phyloP scores from a whole-genome alignment of 345 rosid species.

The Populus ilicifolia region DNA sequence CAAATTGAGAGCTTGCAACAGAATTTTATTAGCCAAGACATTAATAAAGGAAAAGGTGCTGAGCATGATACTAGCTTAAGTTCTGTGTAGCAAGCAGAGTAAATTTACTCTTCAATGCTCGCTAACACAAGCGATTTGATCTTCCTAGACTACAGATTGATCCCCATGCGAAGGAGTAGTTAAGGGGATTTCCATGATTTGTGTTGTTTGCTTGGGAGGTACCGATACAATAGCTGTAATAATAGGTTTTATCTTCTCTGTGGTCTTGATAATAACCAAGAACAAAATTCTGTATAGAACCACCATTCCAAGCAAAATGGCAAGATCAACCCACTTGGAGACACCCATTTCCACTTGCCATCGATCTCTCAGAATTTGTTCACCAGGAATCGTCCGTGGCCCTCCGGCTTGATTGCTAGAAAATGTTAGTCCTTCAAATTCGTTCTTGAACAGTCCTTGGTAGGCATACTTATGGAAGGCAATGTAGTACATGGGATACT shows the following conservation, averaged over 20 bases:
- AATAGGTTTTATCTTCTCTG: conserved; percentile 29
- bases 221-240: not conserved
- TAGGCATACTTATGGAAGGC: conserved; percentile 24
- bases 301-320: conserved; percentile 40
- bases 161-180: conserved; percentile 8
- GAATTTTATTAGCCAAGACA: too few relatives aligned
- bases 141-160: too few relatives aligned
- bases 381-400: conserved; percentile 10
- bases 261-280: conserved; percentile 24
- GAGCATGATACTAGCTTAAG: too few relatives aligned
- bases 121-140: not conserved
- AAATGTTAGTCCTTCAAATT: conserved; percentile 39
- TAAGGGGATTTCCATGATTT: conserved; percentile 7
- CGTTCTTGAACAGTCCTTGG: conserved; percentile 19
- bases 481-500: conserved; percentile 44
- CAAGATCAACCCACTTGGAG: conserved; percentile 54
- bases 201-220: not conserved
- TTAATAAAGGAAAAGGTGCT: too few relatives aligned
- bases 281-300: conserved; percentile 35
- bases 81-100: too few relatives aligned
- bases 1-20: too few relatives aligned
- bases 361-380: conserved; percentile 27
- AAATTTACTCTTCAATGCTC: too few relatives aligned
- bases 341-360: conserved; percentile 47
- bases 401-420: conserved; percentile 5